Evolutionary conservation across 805 yeast genomes (phyloP), one percentile per base, ranked within the genome.

Genomic region (Pichia sporocuriosa): DNA sequence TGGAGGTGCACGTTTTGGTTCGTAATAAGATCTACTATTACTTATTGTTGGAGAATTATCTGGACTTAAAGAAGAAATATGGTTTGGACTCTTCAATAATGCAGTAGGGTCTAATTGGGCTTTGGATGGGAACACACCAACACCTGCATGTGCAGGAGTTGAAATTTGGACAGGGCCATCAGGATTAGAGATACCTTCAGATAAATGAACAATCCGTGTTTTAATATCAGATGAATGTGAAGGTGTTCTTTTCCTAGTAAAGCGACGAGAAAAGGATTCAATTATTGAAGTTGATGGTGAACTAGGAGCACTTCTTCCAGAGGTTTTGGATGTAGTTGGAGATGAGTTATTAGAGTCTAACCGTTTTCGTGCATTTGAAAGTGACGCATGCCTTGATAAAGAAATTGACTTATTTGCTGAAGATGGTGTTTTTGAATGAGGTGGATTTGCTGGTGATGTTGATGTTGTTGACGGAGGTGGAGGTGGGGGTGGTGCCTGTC

Each of bases 401-500:
- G 38, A 13, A 24, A 32, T 32, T 7, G 37, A 34, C 17, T 23
- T 34, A 16, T 16, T 19, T 12, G 29, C 17, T 21, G 28, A 21
- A 6, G 24, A 21, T 22, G 37, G 25, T n/a, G 32, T 16, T 29
- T 19, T 29, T 11, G 8, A 24, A 10, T 39, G 6, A 12, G 35
- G 0, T 1, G 19, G 15, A 17, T 23, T 20, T 4, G 47, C 6
- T 5, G 42, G 27, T 12, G 39, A 30, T 11, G 43, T 6, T 32
- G 33, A 29, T 15, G 41, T 17, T 22, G 39, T 3, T 7, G 45
- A 10, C 42, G 37, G 46, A 30, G 58, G 54, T n/a, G 57, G 56
- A 9, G 65, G 63, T 15, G 62, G 66, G 4, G 62, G 59, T 16
- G 68, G 69, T 15, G 64, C 64, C 32, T 59, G 67, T 43, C 65